Evolutionary conservation across 1,139 yeast genomes (phyloP).

Genomic region (Kodamaea arcana): DNA sequence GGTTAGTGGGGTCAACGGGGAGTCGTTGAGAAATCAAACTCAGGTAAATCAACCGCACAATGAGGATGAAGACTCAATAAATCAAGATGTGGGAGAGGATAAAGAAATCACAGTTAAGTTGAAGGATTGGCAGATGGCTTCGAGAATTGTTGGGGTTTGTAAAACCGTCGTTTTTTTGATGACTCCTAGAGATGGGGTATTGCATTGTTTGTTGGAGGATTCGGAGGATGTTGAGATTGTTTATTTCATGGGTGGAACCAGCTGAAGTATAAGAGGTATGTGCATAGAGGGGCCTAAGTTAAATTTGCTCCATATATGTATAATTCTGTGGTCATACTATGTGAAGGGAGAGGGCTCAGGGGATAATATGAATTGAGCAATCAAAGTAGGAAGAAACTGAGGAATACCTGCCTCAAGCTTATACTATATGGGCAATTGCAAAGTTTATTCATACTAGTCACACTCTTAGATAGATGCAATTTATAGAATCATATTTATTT

Average conservation of each 20-base stretch:
- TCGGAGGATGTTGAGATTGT: constrained; percentile 53
- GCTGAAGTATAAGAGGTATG: too few species aligned
- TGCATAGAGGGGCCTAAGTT: too few species aligned
- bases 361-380: too few species aligned
- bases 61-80: constrained; percentile 13
- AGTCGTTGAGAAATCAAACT: constrained; percentile 15
- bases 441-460: too few species aligned
- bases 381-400: too few species aligned
- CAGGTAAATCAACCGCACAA: constrained; percentile 3
- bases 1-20: constrained; percentile 16
- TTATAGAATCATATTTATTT: too few species aligned
- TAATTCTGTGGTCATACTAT: too few species aligned
- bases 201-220: constrained; percentile 56
- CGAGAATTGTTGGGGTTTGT: constrained; percentile 51
- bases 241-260: constrained; percentile 45
- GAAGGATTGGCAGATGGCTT: constrained; percentile 56
- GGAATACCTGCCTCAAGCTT: too few species aligned
- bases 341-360: too few species aligned
- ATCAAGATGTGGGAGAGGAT: constrained; percentile 22
- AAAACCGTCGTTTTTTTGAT: constrained; percentile 49
- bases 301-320: too few species aligned
- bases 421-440: too few species aligned
- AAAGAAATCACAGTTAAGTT: constrained; percentile 43
- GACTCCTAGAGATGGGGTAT: constrained; percentile 46
- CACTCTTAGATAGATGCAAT: too few species aligned